These are phyloP conservation scores for Cyamopsis tetragonoloba DNA, from an alignment of 306 rosid species.

Conservation along the genomic window DNA sequence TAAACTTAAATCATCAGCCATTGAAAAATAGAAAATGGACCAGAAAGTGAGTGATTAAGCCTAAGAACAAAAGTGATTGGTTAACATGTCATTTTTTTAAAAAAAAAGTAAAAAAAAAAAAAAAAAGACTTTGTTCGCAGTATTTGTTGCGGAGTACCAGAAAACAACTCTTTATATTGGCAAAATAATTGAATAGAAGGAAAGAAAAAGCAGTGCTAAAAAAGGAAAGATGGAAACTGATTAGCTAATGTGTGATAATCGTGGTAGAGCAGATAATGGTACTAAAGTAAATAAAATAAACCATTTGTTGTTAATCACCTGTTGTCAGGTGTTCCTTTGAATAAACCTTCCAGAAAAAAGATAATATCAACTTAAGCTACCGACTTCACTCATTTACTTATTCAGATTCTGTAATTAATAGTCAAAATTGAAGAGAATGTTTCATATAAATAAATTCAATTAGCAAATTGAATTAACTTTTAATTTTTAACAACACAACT, in stretches of 20 bases:
- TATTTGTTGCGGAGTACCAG: constrained; percentile 14
- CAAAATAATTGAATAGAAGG: constrained; percentile 13
- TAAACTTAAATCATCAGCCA: constrained; percentile 4
- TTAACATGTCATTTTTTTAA: not conserved
- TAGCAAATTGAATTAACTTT: not conserved
- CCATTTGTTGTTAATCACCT: not conserved
- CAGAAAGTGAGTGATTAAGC: not conserved
- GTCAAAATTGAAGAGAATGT: not conserved
- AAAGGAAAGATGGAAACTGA: not conserved
- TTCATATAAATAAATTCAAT: not conserved
- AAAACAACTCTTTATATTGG: constrained; percentile 14
- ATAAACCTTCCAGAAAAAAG: not conserved
- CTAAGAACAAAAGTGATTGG: not conserved
- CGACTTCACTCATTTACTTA: not conserved
- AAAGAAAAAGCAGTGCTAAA: not conserved
- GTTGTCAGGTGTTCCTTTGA: constrained; percentile 11
- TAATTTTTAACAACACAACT: not conserved
- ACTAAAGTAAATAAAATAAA: constrained; percentile 13
- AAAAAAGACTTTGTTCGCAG: constrained; percentile 15
- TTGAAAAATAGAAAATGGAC: not conserved
- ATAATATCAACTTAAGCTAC: not conserved
- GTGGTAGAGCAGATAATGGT: not conserved
- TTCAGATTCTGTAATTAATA: constrained; percentile 1
- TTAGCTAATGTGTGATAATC: not conserved
- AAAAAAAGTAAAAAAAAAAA: too few relatives aligned